Base-by-base conservation (phyloP, 2,329 filamentous ascomycete genomes). In the Penicillium palitans region DNA sequence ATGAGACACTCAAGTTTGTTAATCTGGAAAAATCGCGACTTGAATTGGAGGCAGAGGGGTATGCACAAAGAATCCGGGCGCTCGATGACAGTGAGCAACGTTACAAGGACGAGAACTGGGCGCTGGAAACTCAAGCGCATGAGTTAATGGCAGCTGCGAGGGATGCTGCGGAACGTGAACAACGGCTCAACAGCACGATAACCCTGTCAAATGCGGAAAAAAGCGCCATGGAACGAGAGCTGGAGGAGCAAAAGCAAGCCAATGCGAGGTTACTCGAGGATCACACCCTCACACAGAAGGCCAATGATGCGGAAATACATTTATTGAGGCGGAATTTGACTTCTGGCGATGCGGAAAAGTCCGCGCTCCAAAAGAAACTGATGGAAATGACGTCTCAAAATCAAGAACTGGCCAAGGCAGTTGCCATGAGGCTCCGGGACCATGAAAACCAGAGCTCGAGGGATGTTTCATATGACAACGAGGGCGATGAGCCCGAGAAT, bases 31-130 rank as follows among this genome's bases (percentile, higher is more conserved):
- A 89, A 68, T 88, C 89, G 6, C 85, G 86, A 60, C 81, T 98
- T 37, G 93, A 98, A 73, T 84, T 90, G 35, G 93, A 97, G 65
- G 84, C 87, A 0, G 90, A 96, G 72, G 86, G 84, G 3, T 85
- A 96, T 63, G 84, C 89, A 53, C 90, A 96, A 73, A 87, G 92
- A 35, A 80, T 98, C 63, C 89, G 90, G 70, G 84, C 85, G 7
- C 81, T 97, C 41, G 93, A 97, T 67, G 95, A 99, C 76, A 96
- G 90, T 72, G 95, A 99, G 74, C 90, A 96, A 69, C 88, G 91
- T 52, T 96, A 96, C 79, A 98, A 97, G 77, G 95, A 99, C 70
- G 95, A 98, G 75, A 99, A 98, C 73, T 99, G 95, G 95, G 93
- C 90, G 62, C 83, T 99, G 39, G 95, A 99, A 75, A 96, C 93